phyloP scores from a whole-genome alignment of 2,329 filamentous ascomycete species.

The Pseudopithomyces maydicus region DNA sequence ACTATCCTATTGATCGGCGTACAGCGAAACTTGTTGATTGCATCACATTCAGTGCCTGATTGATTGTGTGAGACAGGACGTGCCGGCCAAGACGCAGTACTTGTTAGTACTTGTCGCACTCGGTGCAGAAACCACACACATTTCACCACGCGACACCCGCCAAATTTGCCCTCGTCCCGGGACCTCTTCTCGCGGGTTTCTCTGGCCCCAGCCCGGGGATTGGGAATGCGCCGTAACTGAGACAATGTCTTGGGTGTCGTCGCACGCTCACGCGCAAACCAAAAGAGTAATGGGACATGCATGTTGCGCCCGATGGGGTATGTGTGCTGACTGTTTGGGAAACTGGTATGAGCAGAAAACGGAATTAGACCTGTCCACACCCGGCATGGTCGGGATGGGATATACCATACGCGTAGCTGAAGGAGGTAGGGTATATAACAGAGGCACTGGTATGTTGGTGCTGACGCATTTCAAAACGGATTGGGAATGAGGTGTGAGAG shows the following conservation, averaged over 20 bases:
- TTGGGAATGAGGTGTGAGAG: neutral
- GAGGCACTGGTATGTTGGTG: neutral
- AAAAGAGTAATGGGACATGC: constrained; percentile 46
- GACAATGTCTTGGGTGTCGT: constrained; percentile 32
- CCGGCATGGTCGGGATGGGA: neutral
- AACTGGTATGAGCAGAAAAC: constrained; percentile 13
- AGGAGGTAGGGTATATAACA: neutral
- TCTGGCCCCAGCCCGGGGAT: constrained; percentile 10
- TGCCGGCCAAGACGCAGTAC: too few relatives aligned
- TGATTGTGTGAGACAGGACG: too few relatives aligned
- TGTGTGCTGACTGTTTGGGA: constrained; percentile 38
- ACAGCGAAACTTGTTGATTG: too few relatives aligned
- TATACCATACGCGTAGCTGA: neutral
- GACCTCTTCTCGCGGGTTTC: neutral
- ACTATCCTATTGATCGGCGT: too few relatives aligned
- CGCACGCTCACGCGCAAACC: constrained; percentile 40
- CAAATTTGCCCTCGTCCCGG: neutral
- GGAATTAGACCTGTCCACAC: neutral
- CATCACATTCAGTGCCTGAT: too few relatives aligned
- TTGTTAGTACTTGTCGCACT: too few relatives aligned
- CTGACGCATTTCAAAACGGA: neutral
- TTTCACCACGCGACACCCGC: neutral
- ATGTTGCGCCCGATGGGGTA: constrained; percentile 6
- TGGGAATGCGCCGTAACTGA: constrained; percentile 19
- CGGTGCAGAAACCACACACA: neutral